Base-by-base conservation (phyloP, 768 basidiomycete genomes). In the Porphyrellus cyaneotinctus region DNA sequence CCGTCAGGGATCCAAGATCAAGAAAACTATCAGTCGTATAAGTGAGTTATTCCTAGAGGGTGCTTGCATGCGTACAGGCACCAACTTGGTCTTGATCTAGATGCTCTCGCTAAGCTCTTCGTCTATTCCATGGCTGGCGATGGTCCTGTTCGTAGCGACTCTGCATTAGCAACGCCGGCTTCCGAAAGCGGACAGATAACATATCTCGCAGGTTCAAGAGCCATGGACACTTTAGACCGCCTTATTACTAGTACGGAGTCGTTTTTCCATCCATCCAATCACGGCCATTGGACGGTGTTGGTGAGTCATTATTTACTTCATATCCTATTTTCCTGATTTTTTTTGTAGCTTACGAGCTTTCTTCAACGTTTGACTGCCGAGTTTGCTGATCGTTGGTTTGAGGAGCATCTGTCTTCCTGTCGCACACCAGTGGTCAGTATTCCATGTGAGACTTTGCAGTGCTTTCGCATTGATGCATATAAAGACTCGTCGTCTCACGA, bases 231-330 rank as follows among this genome's bases (percentile, higher is more conserved):
- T 14, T 74, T 98, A 24, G 89, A 91, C 59, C 85, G 85, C 58
- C 72, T 98, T 37, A 82, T 98, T 55, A 95, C 91, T 14, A 94
- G 91, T 61, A 91, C 88, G 7, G 95, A 98, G 64, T 84, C 87
- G 0, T 95, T 88, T 75, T 98, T 97, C 72, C 95, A 98, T 68
- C 95, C 95, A 2, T 91, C 90, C 4, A 97, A 97, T 65, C 84
- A 85, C 28, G 95, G 95, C 4, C 73, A 78, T 28, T 97, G 93
- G 91, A 87, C 91, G 9, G 57, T 69, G 36, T 48, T 66, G 56
- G 70, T 64, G 26, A 46, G 59, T 54, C 7, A 10, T 26, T 13
- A 2, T 24, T 26, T 47, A 17, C 14, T 47, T 43, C 30, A 8
- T 2, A 10, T 6, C 9, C 13, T 26, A 42, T 12, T 47, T 44